Conservation (phyloP, 2,329 filamentous ascomycete genomes). For the Aspergillus luchuensis region DNA sequence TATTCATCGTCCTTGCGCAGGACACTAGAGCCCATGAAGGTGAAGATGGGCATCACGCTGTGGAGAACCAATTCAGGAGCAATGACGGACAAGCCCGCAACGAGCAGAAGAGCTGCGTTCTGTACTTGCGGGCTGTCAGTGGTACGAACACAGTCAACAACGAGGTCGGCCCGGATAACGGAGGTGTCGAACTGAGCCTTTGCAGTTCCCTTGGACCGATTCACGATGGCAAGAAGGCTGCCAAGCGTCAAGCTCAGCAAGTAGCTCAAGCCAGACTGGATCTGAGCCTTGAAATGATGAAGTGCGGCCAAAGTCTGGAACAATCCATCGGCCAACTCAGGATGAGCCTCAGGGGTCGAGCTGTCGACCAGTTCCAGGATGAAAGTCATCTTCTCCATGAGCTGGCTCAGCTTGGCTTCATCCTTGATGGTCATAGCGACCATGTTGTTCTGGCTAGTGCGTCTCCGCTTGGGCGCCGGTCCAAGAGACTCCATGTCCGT, state of each 20-base stretch:
- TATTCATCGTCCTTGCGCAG: constrained; percentile 94
- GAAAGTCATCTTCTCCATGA: constrained; percentile 77
- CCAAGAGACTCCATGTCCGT: constrained; percentile 70
- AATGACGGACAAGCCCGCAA: constrained; percentile 81
- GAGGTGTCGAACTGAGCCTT: constrained; percentile 69
- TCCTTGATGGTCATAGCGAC: constrained; percentile 63
- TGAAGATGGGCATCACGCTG: constrained; percentile 99
- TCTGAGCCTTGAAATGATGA: constrained; percentile 77
- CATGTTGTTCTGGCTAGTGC: constrained; percentile 72
- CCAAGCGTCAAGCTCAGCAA: constrained; percentile 81
- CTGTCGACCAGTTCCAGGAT: constrained; percentile 86
- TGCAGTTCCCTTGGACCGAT: constrained; percentile 61
- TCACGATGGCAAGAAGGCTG: constrained; percentile 80
- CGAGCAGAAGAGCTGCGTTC: constrained; percentile 83
- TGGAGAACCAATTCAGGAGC: constrained; percentile 90
- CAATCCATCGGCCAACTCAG: constrained; percentile 73
- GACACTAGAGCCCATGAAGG: constrained; percentile 92
- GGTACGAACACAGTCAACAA: constrained; percentile 91
- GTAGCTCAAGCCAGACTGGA: constrained; percentile 86
- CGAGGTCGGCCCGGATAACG: constrained; percentile 80
- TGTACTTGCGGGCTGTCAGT: constrained; percentile 92
- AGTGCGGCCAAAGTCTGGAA: constrained; percentile 86
- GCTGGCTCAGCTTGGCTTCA: constrained; percentile 65
- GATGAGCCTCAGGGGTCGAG: constrained; percentile 72
- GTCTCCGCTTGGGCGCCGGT: constrained; percentile 75